Conservation (phyloP, 768 basidiomycete species). For the Cystofilobasidium ferigula region DNA sequence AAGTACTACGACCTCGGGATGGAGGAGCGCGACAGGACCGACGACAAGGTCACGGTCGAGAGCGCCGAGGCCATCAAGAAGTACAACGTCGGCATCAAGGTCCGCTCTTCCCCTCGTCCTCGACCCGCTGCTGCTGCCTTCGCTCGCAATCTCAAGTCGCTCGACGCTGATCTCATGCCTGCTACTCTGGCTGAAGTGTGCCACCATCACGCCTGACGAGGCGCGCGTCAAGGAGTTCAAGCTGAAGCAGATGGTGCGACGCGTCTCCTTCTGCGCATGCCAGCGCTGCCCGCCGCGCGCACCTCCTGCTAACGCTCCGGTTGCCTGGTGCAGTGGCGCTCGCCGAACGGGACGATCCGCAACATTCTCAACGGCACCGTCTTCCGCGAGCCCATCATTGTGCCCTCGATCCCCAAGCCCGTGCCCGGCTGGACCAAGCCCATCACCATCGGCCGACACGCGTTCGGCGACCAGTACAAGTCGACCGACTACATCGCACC, state of each 20-base stretch:
- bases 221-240: conserved; percentile 92
- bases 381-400: conserved; percentile 95
- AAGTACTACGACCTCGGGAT: conserved; percentile 98
- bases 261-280: conserved; percentile 45
- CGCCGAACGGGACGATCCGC: conserved; percentile 93
- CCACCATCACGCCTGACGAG: conserved; percentile 97
- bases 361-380: conserved; percentile 98
- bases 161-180: neutral
- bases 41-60: conserved; percentile 84
- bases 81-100: conserved; percentile 90
- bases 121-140: neutral
- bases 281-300: neutral
- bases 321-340: conserved; percentile 42
- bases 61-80: conserved; percentile 88
- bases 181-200: conserved; percentile 47
- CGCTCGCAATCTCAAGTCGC: neutral
- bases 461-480: conserved; percentile 82
- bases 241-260: conserved; percentile 71
- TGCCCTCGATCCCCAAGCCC: conserved; percentile 77
- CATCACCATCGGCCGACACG: conserved; percentile 91
- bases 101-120: neutral
- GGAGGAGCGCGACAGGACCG: conserved; percentile 82
- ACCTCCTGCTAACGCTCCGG: neutral
- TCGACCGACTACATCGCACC: conserved; percentile 86
- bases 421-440: conserved; percentile 96